Evolutionary conservation across 2,329 filamentous ascomycete species (phyloP).

Genomic region (Fusarium burgessii): DNA sequence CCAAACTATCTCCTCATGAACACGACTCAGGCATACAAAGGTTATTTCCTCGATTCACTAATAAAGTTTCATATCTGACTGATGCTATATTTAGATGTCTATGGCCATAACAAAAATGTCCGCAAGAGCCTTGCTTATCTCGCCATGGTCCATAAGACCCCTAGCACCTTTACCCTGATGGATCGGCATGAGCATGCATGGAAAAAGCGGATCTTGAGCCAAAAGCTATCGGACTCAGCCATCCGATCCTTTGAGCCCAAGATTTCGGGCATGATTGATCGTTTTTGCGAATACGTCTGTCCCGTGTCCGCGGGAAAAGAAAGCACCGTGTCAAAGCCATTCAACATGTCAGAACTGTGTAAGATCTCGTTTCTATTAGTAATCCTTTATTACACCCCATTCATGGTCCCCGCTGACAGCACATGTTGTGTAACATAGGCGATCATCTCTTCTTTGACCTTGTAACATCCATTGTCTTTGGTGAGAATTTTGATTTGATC

Average conservation of each 20-base stretch:
- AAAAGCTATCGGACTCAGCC: slow-evolving; percentile 7
- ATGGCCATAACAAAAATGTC: slow-evolving; percentile 5
- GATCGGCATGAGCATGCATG: slow-evolving; percentile 8
- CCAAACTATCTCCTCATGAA: slow-evolving; percentile 2
- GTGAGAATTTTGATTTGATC: slow-evolving; percentile 8
- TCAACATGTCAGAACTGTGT: slow-evolving; percentile 9
- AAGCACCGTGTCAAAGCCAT: not conserved
- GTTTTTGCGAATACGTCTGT: not conserved
- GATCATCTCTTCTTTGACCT: slow-evolving; percentile 8
- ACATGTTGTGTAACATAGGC: not conserved
- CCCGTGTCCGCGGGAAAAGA: not conserved
- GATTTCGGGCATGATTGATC: slow-evolving; percentile 1
- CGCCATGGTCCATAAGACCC: slow-evolving; percentile 8
- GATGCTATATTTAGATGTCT: not conserved
- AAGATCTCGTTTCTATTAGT: not conserved
- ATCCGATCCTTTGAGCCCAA: slow-evolving; percentile 6
- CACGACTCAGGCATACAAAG: slow-evolving; percentile 2
- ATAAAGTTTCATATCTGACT: not conserved
- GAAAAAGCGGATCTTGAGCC: slow-evolving; percentile 11
- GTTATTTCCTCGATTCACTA: not conserved
- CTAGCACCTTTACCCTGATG: slow-evolving; percentile 3
- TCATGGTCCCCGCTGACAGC: not conserved
- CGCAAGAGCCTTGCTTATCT: not conserved
- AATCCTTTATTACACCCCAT: not conserved
- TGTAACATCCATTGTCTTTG: not conserved